Percentiles rank a stretch among this genome's conserved stretches.
Evolutionary conservation across 1,139 yeast genomes (phyloP).

Genomic region (Tardiomyces depauwii): DNA sequence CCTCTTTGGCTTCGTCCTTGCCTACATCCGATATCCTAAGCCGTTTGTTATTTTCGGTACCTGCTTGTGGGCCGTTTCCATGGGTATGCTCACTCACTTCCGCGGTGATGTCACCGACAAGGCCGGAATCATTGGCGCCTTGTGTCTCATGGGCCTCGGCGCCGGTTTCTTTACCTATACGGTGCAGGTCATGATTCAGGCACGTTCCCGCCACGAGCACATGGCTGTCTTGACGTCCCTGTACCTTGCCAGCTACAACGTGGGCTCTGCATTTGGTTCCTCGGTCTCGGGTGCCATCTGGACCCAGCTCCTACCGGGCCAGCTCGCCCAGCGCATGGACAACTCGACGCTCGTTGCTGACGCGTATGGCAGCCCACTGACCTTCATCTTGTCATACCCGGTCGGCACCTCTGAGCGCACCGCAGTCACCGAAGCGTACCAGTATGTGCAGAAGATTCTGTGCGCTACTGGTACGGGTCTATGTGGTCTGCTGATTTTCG

Average conservation of each 20-base stretch:
- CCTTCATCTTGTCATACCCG: constrained; percentile 34
- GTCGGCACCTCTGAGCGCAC: constrained; percentile 54
- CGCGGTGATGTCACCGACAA: constrained; percentile 37
- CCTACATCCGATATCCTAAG: constrained; percentile 41
- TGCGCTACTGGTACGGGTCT: background rate
- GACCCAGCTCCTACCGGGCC: constrained; percentile 31
- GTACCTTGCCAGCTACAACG: constrained; percentile 30
- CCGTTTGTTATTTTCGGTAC: constrained; percentile 50
- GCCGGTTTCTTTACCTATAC: constrained; percentile 64
- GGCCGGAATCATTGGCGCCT: constrained; percentile 53
- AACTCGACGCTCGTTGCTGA: constrained; percentile 27
- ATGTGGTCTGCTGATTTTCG: background rate
- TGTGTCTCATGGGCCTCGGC: constrained; percentile 59
- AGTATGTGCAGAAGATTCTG: constrained; percentile 35
- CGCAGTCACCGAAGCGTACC: constrained; percentile 47
- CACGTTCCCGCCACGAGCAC: constrained; percentile 45
- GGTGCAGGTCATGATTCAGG: constrained; percentile 51
- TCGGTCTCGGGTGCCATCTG: constrained; percentile 40
- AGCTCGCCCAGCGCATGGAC: constrained; percentile 17
- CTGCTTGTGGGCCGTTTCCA: constrained; percentile 41
- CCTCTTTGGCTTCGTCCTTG: constrained; percentile 44
- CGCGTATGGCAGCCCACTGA: constrained; percentile 47
- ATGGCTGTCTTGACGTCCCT: constrained; percentile 36
- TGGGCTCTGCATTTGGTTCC: constrained; percentile 36
- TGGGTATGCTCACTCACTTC: constrained; percentile 47